Evolutionary conservation across 106 monocot species (phyloP), one percentile per base, ranked within the genome.

Genomic region (Xerophyta viscosa): DNA sequence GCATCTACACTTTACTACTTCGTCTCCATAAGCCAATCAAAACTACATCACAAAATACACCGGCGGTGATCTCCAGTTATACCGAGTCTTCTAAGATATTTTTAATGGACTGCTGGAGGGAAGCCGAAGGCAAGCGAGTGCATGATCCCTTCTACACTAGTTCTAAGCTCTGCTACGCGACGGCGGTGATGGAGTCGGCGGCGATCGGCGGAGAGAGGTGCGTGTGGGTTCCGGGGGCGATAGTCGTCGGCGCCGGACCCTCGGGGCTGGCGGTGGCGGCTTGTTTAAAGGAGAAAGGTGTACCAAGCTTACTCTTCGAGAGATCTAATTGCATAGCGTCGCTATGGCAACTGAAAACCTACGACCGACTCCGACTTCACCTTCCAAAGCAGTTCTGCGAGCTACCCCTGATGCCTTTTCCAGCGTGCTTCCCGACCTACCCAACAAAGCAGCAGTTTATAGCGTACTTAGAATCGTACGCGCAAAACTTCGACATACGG

Each of bases 281-380:
- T 0, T 71, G 78, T 50, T 58, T 84, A 1, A 60, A 54, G 27
- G 54, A 67, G 41, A 60, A 57, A 29, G 78, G 74, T 10, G 17
- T 78, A 1, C 72, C 71, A 2, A 71, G 71, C 70, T 20, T 75
- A 15, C 26, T 84, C n/a, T 31, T 84, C 11, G 83, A 84, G 56
- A 37, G 83, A 1, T 54, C 67, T 25, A 49, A 64, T 51, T 78
- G 83, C 78, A 68, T 78, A 62, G 83, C 71, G 14, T 84, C 83
- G 0, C 66, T 84, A 12, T 84, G 83, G 83, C 63, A 68, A 47
- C 67, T 50, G 62, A 63, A 61, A 56, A 67, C 78, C 1, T 84
- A 84, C 60, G 74, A 78, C 56, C 69, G 83, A 42, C 83, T 84
- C 64, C 57, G 74, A 46, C 74, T 84, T 28, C 83, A 84, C 67